Evolutionary conservation across 169 alveolate genomes (phyloP).

Genomic region (Eimeria sp.): DNA sequence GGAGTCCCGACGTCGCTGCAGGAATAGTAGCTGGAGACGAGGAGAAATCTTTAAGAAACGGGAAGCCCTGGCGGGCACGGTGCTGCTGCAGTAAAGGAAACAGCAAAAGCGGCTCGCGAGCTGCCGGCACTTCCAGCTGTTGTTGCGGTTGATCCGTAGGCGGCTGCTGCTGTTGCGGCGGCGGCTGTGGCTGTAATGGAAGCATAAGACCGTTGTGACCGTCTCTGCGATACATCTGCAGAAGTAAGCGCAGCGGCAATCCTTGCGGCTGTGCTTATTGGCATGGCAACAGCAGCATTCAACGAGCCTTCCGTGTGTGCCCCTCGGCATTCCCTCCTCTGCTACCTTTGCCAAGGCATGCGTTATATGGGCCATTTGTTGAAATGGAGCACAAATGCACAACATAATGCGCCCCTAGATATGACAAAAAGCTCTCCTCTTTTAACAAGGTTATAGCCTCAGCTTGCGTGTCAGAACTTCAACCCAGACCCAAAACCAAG

Average conservation of each 20-base stretch:
- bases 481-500: background rate
- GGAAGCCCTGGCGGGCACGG: slow-evolving; percentile 55
- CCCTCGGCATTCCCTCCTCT: background rate
- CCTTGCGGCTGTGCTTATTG: background rate
- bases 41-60: slow-evolving; percentile 9
- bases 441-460: background rate
- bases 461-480: background rate
- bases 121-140: slow-evolving; percentile 9
- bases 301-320: background rate
- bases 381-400: background rate
- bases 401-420: background rate
- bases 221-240: slow-evolving; percentile 67
- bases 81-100: slow-evolving; percentile 74
- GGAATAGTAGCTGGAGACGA: slow-evolving; percentile 29
- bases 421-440: background rate
- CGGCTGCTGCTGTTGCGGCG: slow-evolving; percentile 56
- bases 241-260: background rate
- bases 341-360: background rate
- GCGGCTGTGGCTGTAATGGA: slow-evolving; percentile 41
- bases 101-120: slow-evolving; percentile 57
- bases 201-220: slow-evolving; percentile 9
- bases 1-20: slow-evolving; percentile 40
- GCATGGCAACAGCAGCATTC: background rate
- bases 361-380: background rate
- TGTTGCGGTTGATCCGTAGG: slow-evolving; percentile 12